Percentiles rank a stretch among this genome's conserved stretches.
These are phyloP conservation scores for Salvia sclarea DNA, from an alignment of 305 asterid genomes.

Conservation along the genomic window DNA sequence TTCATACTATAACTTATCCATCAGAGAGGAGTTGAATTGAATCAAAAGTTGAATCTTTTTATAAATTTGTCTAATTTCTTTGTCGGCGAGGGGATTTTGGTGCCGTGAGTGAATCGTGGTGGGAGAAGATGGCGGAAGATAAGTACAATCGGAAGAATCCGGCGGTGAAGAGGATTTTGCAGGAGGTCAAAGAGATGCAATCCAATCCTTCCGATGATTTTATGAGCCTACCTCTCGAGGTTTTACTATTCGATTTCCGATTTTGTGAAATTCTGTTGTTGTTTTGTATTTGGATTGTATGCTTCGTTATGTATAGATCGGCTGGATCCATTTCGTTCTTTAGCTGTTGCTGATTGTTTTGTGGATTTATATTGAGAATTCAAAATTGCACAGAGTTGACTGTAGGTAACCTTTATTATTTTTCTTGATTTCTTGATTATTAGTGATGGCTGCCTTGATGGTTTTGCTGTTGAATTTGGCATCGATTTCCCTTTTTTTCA, in stretches of 20 bases:
- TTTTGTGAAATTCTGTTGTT: neutral
- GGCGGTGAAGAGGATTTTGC: constrained; percentile 94
- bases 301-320: constrained; percentile 10
- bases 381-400: neutral
- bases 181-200: constrained; percentile 95
- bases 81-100: constrained; percentile 25
- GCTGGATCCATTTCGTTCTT: constrained; percentile 15
- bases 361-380: neutral
- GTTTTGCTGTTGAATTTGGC: neutral
- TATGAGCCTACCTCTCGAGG: constrained; percentile 97
- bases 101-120: constrained; percentile 2
- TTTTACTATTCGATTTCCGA: constrained; percentile 15
- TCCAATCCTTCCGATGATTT: constrained; percentile 92
- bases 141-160: constrained; percentile 87
- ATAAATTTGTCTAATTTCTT: neutral
- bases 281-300: neutral
- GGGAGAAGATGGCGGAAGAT: constrained; percentile 61
- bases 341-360: constrained; percentile 3
- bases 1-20: constrained; percentile 8
- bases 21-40: neutral
- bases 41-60: neutral
- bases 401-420: neutral
- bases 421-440: neutral
- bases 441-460: neutral
- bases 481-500: neutral